Base-by-base conservation (phyloP, 768 basidiomycete genomes). In the Pleurotus eryngii region DNA sequence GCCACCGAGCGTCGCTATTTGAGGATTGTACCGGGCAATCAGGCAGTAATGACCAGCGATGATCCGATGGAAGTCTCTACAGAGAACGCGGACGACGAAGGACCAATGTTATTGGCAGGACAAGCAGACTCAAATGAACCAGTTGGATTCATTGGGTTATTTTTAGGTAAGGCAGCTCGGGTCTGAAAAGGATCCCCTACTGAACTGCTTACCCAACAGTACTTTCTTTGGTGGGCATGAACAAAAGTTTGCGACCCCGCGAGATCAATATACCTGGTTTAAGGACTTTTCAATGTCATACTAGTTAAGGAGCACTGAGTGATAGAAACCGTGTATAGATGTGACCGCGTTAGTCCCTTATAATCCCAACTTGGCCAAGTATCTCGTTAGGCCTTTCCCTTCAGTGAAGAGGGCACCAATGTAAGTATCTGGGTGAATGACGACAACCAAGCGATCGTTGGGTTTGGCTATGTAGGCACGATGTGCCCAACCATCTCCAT, bases 171-270 rank as follows among this genome's bases (percentile, higher is more conserved):
- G 67, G 49, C 14, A 46, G 24, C 24, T 22, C 22, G 0, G n/a
- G 17, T 48, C 27, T 1, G 4, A 43, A 17, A n/a, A n/a, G 35
- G 37, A 46, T 17, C 22, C n/a, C 53, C 62, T 24, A 56, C 55
- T 40, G 14, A 35, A 3, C 12, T 18, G 30, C 55, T 12, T 7
- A 15, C 60, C 3, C 9, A 8, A 35, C 11, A 87, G 86, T 60
- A 87, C 88, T 5, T 90, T 90, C 71, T 92, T 92, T 63, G 90
- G 90, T 9, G 90, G 90, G 0, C 89, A 91, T 60, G 83, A 82
- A 4, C 63, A 72, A 4, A 63, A 77, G 43, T 92, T 82, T 64
- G 88, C 86, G 14, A 85, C 88, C 15, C 89, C 90, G 3, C 79
- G 70, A 60, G 84, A 90, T 67, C 91, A 92, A 66, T 85, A 85